phyloP scores from a whole-genome alignment of 257 asterid genomes.

The Nemophila menziesii region DNA sequence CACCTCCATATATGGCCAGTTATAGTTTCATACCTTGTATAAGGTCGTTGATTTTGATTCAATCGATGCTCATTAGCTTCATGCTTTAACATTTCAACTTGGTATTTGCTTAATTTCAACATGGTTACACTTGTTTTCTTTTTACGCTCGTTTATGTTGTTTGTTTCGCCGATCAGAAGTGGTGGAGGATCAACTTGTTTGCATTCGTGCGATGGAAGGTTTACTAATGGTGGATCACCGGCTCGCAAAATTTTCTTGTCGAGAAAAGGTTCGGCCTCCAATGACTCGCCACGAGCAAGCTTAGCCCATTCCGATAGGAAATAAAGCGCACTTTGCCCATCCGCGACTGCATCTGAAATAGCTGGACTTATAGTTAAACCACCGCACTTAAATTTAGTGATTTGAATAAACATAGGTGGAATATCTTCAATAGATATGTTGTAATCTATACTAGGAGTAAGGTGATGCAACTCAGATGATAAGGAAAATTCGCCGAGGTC shows the following conservation, averaged over 20 bases:
- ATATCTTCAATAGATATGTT: background rate
- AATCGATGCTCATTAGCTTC: slow-evolving; percentile 6
- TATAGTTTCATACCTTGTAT: slow-evolving; percentile 13
- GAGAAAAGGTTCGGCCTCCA: slow-evolving; percentile 2
- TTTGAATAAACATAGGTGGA: background rate
- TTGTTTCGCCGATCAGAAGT: slow-evolving; percentile 2
- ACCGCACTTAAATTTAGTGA: slow-evolving; percentile 12
- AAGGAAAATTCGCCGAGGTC: slow-evolving; percentile 52
- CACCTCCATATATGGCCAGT: slow-evolving; percentile 22
- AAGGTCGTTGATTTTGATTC: background rate
- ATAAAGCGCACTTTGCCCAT: slow-evolving; percentile 13
- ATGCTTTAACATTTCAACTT: slow-evolving; percentile 5
- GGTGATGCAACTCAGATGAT: slow-evolving; percentile 20
- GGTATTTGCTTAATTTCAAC: slow-evolving; percentile 13
- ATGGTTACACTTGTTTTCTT: slow-evolving; percentile 7
- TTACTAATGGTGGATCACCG: background rate
- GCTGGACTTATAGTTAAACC: slow-evolving; percentile 11
- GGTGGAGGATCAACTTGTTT: slow-evolving; percentile 5
- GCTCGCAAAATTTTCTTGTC: slow-evolving; percentile 4
- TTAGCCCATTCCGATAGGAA: slow-evolving; percentile 15
- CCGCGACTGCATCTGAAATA: slow-evolving; percentile 6
- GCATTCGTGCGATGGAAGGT: background rate
- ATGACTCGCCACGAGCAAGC: slow-evolving; percentile 17
- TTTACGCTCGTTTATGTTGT: slow-evolving; percentile 9
- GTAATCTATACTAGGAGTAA: slow-evolving; percentile 14